Percentiles rank a stretch among this genome's conserved stretches.
phyloP scores from a whole-genome alignment of 129 eudicot genomes.

The Chrysanthemum seticuspe region DNA sequence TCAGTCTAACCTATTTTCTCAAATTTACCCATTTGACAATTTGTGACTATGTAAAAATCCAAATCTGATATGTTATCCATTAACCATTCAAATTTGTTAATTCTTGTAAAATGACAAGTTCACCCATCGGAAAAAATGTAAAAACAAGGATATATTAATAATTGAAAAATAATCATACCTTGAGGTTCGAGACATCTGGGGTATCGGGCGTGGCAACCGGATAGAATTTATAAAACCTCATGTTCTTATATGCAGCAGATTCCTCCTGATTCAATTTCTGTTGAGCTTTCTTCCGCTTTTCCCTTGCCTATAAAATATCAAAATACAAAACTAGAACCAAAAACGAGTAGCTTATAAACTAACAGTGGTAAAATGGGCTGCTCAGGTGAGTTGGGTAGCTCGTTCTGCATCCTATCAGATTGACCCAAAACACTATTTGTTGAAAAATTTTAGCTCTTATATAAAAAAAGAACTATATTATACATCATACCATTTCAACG shows the following conservation, averaged over 20 bases:
- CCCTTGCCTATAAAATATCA: constrained; percentile 60
- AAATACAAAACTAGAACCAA: neutral
- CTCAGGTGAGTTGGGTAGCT: constrained; percentile 42
- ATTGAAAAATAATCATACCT: constrained; percentile 43
- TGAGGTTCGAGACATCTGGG: constrained; percentile 83
- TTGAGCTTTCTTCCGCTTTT: constrained; percentile 65
- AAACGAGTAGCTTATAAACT: neutral
- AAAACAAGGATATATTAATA: neutral
- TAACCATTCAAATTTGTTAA: no score
- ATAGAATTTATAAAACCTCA: constrained; percentile 90
- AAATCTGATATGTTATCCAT: no score
- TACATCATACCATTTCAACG: no score
- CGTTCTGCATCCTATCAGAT: constrained; percentile 30
- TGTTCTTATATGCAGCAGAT: constrained; percentile 66
- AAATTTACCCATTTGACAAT: no score
- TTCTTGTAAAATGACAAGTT: neutral
- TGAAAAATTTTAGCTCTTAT: no score
- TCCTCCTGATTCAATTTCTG: constrained; percentile 68
- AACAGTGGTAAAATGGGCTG: no score
- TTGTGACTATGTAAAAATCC: no score
- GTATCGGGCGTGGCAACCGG: constrained; percentile 71
- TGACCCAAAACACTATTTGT: no score
- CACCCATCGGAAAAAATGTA: neutral
- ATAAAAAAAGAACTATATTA: no score
- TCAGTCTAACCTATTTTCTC: no score